Percentiles rank a stretch among this genome's conserved stretches.
These are phyloP conservation scores for Epithele typhae DNA, from an alignment of 768 basidiomycete species.

Conservation along the genomic window DNA sequence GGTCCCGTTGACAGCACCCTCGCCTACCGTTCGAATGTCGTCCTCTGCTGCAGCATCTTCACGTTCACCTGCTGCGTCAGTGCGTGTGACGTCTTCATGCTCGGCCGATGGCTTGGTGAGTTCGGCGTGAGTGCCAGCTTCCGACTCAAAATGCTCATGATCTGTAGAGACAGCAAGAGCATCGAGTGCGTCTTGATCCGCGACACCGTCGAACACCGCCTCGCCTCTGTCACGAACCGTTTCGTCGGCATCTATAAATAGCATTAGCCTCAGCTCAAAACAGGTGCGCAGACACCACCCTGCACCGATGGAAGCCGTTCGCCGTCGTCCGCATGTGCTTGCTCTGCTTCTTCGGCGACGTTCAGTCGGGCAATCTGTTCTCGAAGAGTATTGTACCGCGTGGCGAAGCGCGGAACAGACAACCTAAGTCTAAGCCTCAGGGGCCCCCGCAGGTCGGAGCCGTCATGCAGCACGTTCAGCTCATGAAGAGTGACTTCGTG, in stretches of 20 bases:
- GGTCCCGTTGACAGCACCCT: not conserved
- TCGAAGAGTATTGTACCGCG: constrained; percentile 60
- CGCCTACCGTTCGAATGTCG: not conserved
- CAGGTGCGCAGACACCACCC: constrained; percentile 19
- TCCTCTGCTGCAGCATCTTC: not conserved
- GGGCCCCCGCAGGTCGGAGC: constrained; percentile 55
- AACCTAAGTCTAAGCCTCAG: constrained; percentile 53
- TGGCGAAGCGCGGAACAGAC: constrained; percentile 55
- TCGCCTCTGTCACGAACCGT: no score
- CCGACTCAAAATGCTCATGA: no score
- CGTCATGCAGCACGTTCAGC: constrained; percentile 66
- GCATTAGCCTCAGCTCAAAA: no score
- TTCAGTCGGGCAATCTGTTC: constrained; percentile 46
- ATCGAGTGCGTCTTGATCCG: no score
- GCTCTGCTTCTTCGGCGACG: constrained; percentile 16
- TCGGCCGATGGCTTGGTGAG: no score
- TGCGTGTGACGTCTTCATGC: not conserved
- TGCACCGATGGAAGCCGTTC: constrained; percentile 10
- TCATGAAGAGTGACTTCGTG: constrained; percentile 71
- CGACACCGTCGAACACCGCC: no score
- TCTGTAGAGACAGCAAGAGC: no score
- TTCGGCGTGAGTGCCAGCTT: no score
- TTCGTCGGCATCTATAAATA: no score
- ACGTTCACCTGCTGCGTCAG: not conserved
- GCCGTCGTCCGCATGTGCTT: not conserved